Evolutionary conservation across 2,329 filamentous ascomycete species (phyloP).

Genomic region (Beauveria medogensis): DNA sequence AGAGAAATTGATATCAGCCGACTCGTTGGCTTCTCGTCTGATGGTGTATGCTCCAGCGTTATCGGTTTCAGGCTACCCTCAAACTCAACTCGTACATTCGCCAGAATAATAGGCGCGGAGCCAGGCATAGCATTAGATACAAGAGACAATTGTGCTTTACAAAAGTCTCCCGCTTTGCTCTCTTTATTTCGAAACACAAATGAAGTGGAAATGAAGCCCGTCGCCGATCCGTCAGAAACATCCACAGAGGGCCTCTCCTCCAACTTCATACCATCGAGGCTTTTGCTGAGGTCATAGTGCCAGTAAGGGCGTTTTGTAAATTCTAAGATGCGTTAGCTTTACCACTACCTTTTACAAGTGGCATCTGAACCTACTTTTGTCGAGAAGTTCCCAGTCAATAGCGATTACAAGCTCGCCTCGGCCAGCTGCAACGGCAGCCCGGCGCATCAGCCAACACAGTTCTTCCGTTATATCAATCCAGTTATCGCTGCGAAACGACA

Average conservation of each 20-base stretch:
- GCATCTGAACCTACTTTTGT: conserved; percentile 39
- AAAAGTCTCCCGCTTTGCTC: conserved; percentile 53
- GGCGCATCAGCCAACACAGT: conserved; percentile 51
- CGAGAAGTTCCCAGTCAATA: conserved; percentile 58
- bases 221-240: conserved; percentile 41
- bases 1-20: conserved; percentile 18
- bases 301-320: conserved; percentile 48
- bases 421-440: conserved; percentile 44
- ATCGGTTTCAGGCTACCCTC: conserved; percentile 50
- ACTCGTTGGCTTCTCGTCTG: conserved; percentile 10
- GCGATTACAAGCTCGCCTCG: conserved; percentile 50
- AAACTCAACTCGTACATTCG: conserved; percentile 46
- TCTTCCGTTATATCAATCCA: conserved; percentile 55
- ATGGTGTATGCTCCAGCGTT: conserved; percentile 36
- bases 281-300: conserved; percentile 53
- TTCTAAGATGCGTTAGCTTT: conserved; percentile 25
- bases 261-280: conserved; percentile 41
- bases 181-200: conserved; percentile 52
- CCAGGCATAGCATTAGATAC: conserved; percentile 46
- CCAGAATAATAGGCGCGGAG: conserved; percentile 44
- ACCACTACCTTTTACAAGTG: background rate
- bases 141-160: conserved; percentile 49
- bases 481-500: conserved; percentile 47
- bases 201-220: conserved; percentile 46
- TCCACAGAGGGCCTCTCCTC: conserved; percentile 40